Conservation (phyloP, 768 basidiomycete genomes). For the Agaricus bisporus region DNA sequence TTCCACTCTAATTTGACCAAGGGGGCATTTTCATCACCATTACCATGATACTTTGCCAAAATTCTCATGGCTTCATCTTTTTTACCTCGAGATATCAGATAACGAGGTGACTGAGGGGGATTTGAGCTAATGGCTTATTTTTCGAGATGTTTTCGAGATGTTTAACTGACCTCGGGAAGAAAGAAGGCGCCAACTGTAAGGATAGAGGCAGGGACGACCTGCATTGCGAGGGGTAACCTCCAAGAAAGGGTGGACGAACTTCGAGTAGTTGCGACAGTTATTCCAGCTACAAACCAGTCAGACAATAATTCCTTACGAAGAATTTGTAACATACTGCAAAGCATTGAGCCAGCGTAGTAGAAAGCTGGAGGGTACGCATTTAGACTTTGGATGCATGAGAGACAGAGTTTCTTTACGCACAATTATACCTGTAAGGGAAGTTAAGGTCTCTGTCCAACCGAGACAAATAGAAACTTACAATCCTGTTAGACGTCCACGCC, state of each 20-base stretch:
- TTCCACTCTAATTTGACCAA: slow-evolving; percentile 45
- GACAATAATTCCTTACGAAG: not conserved
- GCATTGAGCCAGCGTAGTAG: slow-evolving; percentile 38
- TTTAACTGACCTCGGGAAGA: slow-evolving; percentile 29
- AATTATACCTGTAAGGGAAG: slow-evolving; percentile 24
- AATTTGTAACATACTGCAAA: slow-evolving; percentile 27
- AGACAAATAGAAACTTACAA: slow-evolving; percentile 27
- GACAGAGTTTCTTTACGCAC: slow-evolving; percentile 12
- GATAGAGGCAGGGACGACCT: slow-evolving; percentile 39
- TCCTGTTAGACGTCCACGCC: slow-evolving; percentile 46
- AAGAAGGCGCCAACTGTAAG: slow-evolving; percentile 26
- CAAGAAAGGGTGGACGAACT: slow-evolving; percentile 31
- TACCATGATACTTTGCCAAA: slow-evolving; percentile 47
- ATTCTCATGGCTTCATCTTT: slow-evolving; percentile 42
- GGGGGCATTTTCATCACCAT: slow-evolving; percentile 41
- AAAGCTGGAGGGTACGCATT: slow-evolving; percentile 26
- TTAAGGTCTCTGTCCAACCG: not conserved
- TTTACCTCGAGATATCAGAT: slow-evolving; percentile 44
- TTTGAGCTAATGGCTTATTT: not conserved
- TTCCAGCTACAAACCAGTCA: slow-evolving; percentile 27
- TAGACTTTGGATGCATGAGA: not conserved
- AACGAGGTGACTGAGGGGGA: slow-evolving; percentile 39
- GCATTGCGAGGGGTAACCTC: slow-evolving; percentile 48
- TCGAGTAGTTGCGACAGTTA: slow-evolving; percentile 36
- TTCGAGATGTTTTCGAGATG: too few relatives aligned